Base-by-base conservation (phyloP, 352 stramenopile species). In the Phytopythium boreale region DNA sequence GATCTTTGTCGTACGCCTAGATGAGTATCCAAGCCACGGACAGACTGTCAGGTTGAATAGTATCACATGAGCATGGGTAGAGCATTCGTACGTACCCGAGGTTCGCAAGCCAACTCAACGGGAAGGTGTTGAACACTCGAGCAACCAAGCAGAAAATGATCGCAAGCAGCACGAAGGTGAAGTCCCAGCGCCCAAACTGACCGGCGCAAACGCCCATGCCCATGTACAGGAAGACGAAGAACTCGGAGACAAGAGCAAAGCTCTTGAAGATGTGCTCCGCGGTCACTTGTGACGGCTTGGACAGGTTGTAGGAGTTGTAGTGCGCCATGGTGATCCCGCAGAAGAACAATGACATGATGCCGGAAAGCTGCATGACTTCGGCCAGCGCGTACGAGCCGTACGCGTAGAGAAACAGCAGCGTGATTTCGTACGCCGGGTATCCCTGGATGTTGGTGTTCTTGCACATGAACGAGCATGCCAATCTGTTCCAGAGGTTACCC, bases 91-190 rank as follows among this genome's bases (percentile, higher is more conserved):
- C 66, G 55, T 49, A 84, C 79, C 79, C 72, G 61, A 88, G 63
- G 43, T 87, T 90, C 7, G 78, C 77, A 6, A 88, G 59, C 73
- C 75, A 89, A 53, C 79, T 90, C 56, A 92, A 87, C 1, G 96
- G 96, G 60, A 99, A 98, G 37, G 97, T 98, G 70, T 99, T 98
- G 63, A 97, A 92, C 4, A 96, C 51, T 12, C 97, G 79, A 89
- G 76, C 76, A 75, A 99, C 68, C 37, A 87, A 72, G 50, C 77
- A 90, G 27, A 97, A 96, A 12, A 97, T 50, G 62, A 98, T 85
- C 1, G 87, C 89, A 17, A 97, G 75, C 7, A 97, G 60, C 12
- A 92, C 82, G 69, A 98, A 97, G 20, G 69, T 81, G 57, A 96
- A 53, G 67, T 97, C 81, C 80, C 84, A 98, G 20, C 87, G 76